Evolutionary conservation across 2,329 filamentous ascomycete genomes (phyloP).

Genomic region (Trichoderma gracile): DNA sequence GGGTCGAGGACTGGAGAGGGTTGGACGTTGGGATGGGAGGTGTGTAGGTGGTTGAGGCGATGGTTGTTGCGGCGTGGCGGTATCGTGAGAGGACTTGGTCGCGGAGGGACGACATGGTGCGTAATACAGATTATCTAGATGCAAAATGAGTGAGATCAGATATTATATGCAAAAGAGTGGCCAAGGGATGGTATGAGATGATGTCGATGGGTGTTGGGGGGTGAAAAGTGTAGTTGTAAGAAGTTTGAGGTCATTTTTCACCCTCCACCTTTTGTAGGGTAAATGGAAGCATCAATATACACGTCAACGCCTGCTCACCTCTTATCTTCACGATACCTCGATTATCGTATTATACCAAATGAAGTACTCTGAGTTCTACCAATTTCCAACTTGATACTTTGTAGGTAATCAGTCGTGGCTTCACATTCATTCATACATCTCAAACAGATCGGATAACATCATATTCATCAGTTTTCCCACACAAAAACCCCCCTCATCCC

Average conservation of each 20-base stretch:
- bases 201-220: not conserved
- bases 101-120: constrained; percentile 30
- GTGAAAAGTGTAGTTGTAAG: not conserved
- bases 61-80: constrained; percentile 29
- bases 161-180: not conserved
- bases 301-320: no score
- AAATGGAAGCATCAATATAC: not conserved
- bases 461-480: not conserved
- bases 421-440: not conserved
- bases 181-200: not conserved
- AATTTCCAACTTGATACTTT: no score
- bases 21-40: not conserved
- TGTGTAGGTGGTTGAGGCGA: constrained; percentile 22
- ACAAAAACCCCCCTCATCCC: not conserved
- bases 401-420: no score
- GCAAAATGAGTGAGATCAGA: not conserved
- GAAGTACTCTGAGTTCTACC: no score
- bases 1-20: not conserved
- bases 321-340: no score
- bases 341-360: no score
- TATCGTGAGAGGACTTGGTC: constrained; percentile 33
- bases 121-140: not conserved
- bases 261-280: not conserved
- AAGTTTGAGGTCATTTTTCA: not conserved
- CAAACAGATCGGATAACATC: not conserved